Evolutionary conservation across 768 basidiomycete genomes (phyloP).

Genomic region (Amanita phalloides): DNA sequence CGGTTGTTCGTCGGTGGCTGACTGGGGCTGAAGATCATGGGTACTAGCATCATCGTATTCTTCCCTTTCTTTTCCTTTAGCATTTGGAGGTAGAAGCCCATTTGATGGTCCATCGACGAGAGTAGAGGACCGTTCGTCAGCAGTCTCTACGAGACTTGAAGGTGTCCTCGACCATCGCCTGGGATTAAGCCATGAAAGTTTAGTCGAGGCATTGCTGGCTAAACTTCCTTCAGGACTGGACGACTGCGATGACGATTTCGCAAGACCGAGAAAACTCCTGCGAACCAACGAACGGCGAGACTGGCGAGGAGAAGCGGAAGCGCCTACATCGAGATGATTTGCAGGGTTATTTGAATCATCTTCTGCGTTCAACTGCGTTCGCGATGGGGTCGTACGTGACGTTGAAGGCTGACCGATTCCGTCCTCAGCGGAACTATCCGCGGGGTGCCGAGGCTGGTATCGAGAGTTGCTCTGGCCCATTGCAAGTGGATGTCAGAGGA

Average conservation of each 20-base stretch:
- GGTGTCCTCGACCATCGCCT: slow-evolving; percentile 22
- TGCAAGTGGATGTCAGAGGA: background rate
- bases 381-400: background rate
- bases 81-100: background rate
- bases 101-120: background rate
- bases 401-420: background rate
- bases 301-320: slow-evolving; percentile 8
- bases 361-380: background rate
- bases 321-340: background rate
- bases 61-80: slow-evolving; percentile 23
- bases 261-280: slow-evolving; percentile 22
- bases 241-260: slow-evolving; percentile 13
- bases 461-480: slow-evolving; percentile 14
- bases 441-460: background rate
- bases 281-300: slow-evolving; percentile 17
- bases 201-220: slow-evolving; percentile 5
- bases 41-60: background rate
- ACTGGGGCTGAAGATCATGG: slow-evolving; percentile 1
- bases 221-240: slow-evolving; percentile 5
- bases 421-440: background rate
- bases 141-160: slow-evolving; percentile 9
- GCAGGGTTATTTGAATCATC: background rate
- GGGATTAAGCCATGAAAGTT: slow-evolving; percentile 17
- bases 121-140: background rate
- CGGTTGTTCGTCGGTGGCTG: slow-evolving; percentile 5